Percentiles rank a stretch among this genome's conserved stretches.
Evolutionary conservation across 148 eudicot species (phyloP).

Genomic region (Persicaria maculosa): DNA sequence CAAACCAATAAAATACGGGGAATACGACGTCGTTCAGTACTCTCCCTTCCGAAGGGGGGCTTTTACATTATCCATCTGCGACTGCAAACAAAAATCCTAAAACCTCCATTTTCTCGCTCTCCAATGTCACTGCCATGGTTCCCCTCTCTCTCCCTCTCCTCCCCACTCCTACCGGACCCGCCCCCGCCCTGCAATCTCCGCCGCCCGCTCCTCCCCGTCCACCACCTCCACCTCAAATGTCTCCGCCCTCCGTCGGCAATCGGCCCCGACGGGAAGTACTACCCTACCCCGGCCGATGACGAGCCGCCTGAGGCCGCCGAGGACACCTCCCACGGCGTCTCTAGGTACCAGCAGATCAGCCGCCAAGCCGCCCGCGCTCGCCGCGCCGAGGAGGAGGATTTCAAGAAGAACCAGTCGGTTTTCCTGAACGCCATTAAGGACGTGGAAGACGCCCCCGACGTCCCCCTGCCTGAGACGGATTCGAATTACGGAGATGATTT

Average conservation of each 20-base stretch:
- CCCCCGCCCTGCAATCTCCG: conserved; percentile 15
- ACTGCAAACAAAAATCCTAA: conserved; percentile 2
- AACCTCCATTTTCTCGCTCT: neutral
- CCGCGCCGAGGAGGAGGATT: conserved; percentile 57
- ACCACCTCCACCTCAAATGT: conserved; percentile 22
- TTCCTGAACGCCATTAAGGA: conserved; percentile 72
- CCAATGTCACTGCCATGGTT: conserved; percentile 17
- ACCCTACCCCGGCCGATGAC: conserved; percentile 64
- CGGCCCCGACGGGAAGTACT: conserved; percentile 37
- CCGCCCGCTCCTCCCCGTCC: conserved; percentile 15
- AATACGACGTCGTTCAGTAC: neutral
- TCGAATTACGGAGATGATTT: conserved; percentile 49
- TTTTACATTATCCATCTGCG: conserved; percentile 7
- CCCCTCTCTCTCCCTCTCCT: conserved; percentile 17
- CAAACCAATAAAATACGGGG: no score
- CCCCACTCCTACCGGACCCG: conserved; percentile 14
- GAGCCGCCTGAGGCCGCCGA: conserved; percentile 96
- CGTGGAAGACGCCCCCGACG: conserved; percentile 57
- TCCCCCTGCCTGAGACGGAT: neutral
- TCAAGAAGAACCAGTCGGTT: conserved; percentile 44
- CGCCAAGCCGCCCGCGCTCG: conserved; percentile 72
- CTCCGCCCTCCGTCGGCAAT: conserved; percentile 25
- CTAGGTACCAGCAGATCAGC: conserved; percentile 66
- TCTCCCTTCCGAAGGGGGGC: neutral
- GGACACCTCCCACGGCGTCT: conserved; percentile 82